Evolutionary conservation across 306 rosid species (phyloP), one percentile per base, ranked within the genome.

Genomic region (Corylus americana): DNA sequence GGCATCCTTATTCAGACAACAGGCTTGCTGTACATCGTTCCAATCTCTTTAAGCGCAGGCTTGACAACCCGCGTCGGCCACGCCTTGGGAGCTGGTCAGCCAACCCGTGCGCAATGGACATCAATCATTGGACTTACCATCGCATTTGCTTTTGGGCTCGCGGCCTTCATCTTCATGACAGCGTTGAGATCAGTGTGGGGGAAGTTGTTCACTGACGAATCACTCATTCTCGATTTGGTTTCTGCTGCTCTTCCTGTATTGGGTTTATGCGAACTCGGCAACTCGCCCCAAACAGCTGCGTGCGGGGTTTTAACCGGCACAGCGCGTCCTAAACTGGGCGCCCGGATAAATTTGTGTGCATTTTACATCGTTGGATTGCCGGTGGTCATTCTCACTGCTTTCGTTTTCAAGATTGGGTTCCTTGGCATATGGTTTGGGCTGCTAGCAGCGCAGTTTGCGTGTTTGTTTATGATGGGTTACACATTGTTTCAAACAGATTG

Each of bases 1-100:
- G 98, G 98, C 0, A 95, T 95, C 44, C 94, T 95, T 4, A 91
- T 95, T 58, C 98, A 92, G 75, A 92, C 98, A 59, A 90, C 91
- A 0, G 97, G 98, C 3, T 71, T 92, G 67, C 73, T 95, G n/a
- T 95, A 92, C 27, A 86, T 86, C 8, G 82, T 95, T 59, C 98
- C 98, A 1, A 89, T 74, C 59, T 91, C 98, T 0, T 42, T 95
- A 4, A 88, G 93, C 35, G 51, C 64, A 0, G 94, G 89, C 22
- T 37, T 95, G 64, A 85, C 98, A 0, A 92, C 97, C 0, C 83
- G 98, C 37, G 86, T 92, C 0, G 98, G 98, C 1, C 92, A 87
- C n/a, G 84, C 97, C 0, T 37, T 94, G 55, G 98, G 98, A 7
- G 92, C 97, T 0, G 95, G 97, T 29, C 89, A 91, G 59, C 85